Percentiles rank a stretch among this genome's conserved stretches.
Evolutionary conservation across 2,329 filamentous ascomycete genomes (phyloP).

Genomic region (Aspergillus sclerotialis): DNA sequence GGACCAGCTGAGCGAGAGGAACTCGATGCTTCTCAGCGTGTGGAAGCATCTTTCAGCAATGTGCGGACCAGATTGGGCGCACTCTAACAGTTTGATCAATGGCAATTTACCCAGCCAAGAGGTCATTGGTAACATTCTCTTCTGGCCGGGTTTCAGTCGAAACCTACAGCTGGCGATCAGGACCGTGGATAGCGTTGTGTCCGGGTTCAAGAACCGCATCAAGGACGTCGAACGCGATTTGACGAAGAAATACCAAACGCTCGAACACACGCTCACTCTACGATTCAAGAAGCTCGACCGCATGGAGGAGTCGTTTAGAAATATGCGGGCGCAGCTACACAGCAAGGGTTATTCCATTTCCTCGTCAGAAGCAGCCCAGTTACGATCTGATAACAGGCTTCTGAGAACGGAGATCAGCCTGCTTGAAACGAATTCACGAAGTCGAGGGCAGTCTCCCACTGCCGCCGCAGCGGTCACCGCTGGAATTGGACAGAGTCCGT

Average conservation of each 20-base stretch:
- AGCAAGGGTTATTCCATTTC: conserved; percentile 23
- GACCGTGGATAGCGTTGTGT: conserved; percentile 73
- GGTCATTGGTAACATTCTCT: conserved; percentile 73
- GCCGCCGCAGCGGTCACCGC: conserved; percentile 32
- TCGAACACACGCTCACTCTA: conserved; percentile 73
- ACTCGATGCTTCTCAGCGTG: conserved; percentile 76
- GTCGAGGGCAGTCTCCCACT: conserved; percentile 41
- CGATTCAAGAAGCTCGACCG: conserved; percentile 81
- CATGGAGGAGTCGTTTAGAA: conserved; percentile 71
- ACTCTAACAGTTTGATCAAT: conserved; percentile 82
- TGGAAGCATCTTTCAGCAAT: conserved; percentile 84
- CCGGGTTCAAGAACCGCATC: conserved; percentile 71
- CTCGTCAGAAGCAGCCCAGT: conserved; percentile 50
- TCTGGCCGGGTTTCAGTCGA: conserved; percentile 72
- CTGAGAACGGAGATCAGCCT: conserved; percentile 60
- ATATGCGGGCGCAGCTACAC: conserved; percentile 38
- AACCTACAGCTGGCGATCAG: conserved; percentile 84
- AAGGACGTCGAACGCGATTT: conserved; percentile 81
- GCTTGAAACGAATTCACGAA: conserved; percentile 58
- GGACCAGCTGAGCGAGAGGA: conserved; percentile 83
- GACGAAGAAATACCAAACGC: conserved; percentile 80
- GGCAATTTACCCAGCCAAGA: conserved; percentile 80
- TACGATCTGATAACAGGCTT: conserved; percentile 54
- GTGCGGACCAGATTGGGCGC: conserved; percentile 87
- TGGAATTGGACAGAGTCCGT: conserved; percentile 27